A percentile compares a stretch with the other conserved stretches of the same genome.
phyloP scores from a whole-genome alignment of 305 asterid genomes.

The Ajuga reptans region DNA sequence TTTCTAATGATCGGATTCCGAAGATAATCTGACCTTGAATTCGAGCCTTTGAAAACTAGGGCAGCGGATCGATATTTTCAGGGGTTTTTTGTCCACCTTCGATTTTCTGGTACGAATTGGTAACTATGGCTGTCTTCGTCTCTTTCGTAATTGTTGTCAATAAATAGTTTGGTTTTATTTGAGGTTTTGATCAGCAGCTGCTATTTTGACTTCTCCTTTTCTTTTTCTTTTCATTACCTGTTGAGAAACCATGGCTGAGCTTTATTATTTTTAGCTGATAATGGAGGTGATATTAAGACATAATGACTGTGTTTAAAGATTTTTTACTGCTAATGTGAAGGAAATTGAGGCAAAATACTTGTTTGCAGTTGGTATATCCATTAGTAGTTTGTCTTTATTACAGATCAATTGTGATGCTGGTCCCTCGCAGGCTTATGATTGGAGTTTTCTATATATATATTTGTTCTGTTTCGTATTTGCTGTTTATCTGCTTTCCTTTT shows the following conservation, averaged over 20 bases:
- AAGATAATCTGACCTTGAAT: constrained; percentile 12
- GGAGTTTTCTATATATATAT: background rate
- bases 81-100: constrained; percentile 27
- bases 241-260: constrained; percentile 1
- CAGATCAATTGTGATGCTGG: background rate
- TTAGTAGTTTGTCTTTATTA: background rate
- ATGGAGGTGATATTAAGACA: background rate
- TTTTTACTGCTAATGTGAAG: background rate
- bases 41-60: constrained; percentile 18
- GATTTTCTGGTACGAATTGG: constrained; percentile 1
- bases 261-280: background rate
- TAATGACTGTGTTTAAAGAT: background rate
- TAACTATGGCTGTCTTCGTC: background rate
- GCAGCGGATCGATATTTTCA: constrained; percentile 18
- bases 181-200: constrained; percentile 7
- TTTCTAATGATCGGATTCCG: constrained; percentile 16
- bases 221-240: background rate
- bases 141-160: background rate
- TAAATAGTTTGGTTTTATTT: background rate
- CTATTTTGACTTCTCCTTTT: background rate
- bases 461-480: background rate
- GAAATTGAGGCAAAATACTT: background rate
- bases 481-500: background rate
- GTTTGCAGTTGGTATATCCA: background rate
- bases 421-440: no score